Evolutionary conservation across 164 flowering plant species (phyloP), one percentile per base, ranked within the genome.

Genomic region (Magnolia changhungtana): DNA sequence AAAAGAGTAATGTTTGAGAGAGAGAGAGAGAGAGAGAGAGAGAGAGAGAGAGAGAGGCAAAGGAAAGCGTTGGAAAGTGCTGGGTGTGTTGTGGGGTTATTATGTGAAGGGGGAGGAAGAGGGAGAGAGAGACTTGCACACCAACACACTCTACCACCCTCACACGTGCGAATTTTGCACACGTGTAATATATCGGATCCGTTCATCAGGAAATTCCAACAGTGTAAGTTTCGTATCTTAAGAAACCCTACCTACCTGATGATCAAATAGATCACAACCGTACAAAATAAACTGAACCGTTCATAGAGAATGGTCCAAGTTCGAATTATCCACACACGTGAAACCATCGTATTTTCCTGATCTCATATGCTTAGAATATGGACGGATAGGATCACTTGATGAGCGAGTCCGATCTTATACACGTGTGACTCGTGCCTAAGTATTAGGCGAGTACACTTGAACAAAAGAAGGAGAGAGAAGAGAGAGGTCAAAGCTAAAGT

Each of bases 401-500:
- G 16, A 55, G 1, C 61, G 4, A 55, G 61, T 55, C 18, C 2
- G 18, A 16, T 4, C 45, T 55, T 10, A 55, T 55, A 10, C 61
- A 10, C 61, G 61, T 16, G 61, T 55, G 61, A 4, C 45, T 55
- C 9, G 61, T 55, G 61, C 16, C 18, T 2, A 3, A 55, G 61
- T 55, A 55, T 10, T 2, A 16, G 61, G 61, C 61, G 61, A 55
- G 61, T 55, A 16, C 61, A 55, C 61, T 55, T 10, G 61, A 37
- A 5, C 45, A 37, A 37, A 37, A 37, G 45, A 5, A 37, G 45
- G 45, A 10, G 61, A 55, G 61, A 55, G 74, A 50, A 49, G 72
- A 71, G 67, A 13, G 63, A 78, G 81, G 81, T 80, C 83, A 83
- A 83, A 80, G 85, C 74, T 76, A 64, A 82, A 81, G 71, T 27